Evolutionary conservation across 371 early-diverging fungal genomes (phyloP), one percentile per base, ranked within the genome.

Genomic region (Zychaea mexicana): DNA sequence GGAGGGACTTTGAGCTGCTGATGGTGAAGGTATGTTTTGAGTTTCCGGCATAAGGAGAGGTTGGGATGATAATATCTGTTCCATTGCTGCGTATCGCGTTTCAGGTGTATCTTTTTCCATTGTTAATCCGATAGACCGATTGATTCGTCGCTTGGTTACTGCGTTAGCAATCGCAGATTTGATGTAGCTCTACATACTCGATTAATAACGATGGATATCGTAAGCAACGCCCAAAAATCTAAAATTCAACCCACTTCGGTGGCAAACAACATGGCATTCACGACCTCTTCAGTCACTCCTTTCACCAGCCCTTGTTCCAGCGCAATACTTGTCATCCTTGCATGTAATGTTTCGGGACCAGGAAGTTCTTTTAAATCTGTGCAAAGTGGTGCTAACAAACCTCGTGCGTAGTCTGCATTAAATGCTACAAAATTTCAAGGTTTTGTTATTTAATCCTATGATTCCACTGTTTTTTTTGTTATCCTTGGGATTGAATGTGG

Each of bases 311-410:
- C 91, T 62, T 89, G 84, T 68, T 92, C 90, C 62, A 90, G 62
- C 5, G 91, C 90, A 28, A 90, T 81, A 5, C 88, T 85, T 6
- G 85, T 85, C 90, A 92, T 89, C 33, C 92, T 77, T n/a, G 88
- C 78, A 62, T 82, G 83, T 53, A 92, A 73, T 6, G 87, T 79
- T 10, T 90, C 88, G 28, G 86, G 83, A 63, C 84, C 81, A 1
- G 92, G 92, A 27, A 89, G 72, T 46, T 88, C 87, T 62, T 90
- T 91, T 6, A 90, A 74, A 71, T 90, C 90, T 54, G 76, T 82
- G 45, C 91, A 90, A 39, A 91, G 74, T 2, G 92, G 89, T 6
- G 89, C 86, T 56, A 88, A 78, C 7, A 89, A 70, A 0, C 90
- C 91, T 68, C 87, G 81, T 60, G 90, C 85, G 67, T 89, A 88